Conservation (phyloP, 116 monocot species). For the Posidonia oceanica region DNA sequence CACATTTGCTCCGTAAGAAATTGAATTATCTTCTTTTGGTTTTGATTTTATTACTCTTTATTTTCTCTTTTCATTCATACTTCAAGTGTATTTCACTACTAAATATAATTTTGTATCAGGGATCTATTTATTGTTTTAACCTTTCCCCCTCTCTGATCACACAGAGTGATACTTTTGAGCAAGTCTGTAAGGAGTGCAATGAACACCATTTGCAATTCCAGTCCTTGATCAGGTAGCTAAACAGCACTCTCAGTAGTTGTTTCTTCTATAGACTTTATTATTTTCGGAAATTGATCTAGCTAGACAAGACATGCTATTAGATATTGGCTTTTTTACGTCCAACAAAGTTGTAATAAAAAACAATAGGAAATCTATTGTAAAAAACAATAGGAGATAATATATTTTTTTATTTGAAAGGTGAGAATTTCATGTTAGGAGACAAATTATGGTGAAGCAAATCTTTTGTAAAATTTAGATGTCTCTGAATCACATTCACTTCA, state of each 20-base stretch:
- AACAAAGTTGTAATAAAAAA: not conserved
- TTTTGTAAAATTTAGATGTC: no score
- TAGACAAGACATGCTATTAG: not conserved
- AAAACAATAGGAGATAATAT: no score
- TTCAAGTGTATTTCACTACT: not conserved
- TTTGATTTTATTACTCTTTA: not conserved
- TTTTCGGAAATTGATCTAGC: not conserved
- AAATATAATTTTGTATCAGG: not conserved
- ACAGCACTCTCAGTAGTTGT: not conserved
- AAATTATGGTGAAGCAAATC: no score
- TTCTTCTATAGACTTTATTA: not conserved
- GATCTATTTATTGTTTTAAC: not conserved
- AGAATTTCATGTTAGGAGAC: no score
- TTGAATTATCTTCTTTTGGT: not conserved
- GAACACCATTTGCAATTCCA: constrained; percentile 60
- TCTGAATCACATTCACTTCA: not conserved
- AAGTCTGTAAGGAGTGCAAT: constrained; percentile 64
- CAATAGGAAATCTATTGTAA: no score
- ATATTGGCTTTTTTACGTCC: not conserved
- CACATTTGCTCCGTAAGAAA: not conserved
- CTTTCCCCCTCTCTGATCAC: not conserved
- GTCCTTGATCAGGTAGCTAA: constrained; percentile 45
- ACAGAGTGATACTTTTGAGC: constrained; percentile 64
- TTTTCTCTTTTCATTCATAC: not conserved
- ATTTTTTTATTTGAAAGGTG: no score